Conservation (phyloP, 2,329 filamentous ascomycete genomes). For the Fonsecaea monophora region DNA sequence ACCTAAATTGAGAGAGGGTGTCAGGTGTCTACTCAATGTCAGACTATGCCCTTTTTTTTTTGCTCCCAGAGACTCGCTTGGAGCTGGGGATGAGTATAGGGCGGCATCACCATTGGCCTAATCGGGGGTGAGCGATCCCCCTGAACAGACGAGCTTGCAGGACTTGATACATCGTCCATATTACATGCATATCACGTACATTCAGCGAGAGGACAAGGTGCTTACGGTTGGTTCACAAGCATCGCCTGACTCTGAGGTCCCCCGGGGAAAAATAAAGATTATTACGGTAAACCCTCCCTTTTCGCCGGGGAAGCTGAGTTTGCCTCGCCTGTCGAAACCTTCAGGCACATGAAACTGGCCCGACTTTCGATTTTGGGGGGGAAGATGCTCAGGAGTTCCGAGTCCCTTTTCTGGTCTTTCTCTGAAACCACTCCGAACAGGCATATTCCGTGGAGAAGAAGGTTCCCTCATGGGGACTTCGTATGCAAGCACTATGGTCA, state of each 20-base stretch:
- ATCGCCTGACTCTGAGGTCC: background rate
- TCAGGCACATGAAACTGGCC: background rate
- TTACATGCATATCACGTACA: no score
- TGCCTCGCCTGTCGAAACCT: background rate
- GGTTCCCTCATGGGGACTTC: background rate
- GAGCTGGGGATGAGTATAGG: no score
- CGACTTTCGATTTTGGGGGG: background rate
- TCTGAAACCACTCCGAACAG: slow-evolving; percentile 4
- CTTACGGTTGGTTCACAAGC: background rate
- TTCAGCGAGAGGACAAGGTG: background rate
- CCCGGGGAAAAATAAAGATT: background rate
- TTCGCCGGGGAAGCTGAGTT: background rate
- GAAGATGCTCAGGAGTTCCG: background rate
- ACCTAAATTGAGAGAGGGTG: no score
- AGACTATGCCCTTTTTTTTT: no score
- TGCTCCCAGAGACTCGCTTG: no score
- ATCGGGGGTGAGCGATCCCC: background rate
- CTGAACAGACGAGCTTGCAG: background rate
- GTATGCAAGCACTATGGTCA: background rate
- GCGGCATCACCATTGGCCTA: no score
- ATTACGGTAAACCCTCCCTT: background rate
- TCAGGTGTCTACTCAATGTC: no score
- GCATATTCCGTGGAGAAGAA: background rate
- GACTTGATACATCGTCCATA: background rate
- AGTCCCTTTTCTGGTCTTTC: background rate